These are phyloP conservation scores for Ogataea trehalophila DNA, from an alignment of 805 yeast genomes.

Conservation along the genomic window DNA sequence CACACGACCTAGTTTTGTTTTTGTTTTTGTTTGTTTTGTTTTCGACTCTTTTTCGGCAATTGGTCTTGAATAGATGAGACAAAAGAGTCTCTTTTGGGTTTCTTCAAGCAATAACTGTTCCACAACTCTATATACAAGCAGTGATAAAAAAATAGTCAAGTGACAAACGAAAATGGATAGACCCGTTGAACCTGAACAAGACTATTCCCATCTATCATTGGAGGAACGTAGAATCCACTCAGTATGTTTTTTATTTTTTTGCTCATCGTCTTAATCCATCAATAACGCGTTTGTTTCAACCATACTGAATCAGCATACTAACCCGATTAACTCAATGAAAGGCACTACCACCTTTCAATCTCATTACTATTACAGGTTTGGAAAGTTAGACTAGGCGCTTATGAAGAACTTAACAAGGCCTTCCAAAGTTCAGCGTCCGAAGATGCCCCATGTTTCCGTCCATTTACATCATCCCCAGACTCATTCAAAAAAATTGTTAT, in stretches of 20 bases:
- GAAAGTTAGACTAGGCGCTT: conserved; percentile 83
- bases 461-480: conserved; percentile 49
- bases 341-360: not conserved
- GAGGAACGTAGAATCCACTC: conserved; percentile 64
- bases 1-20: too few relatives aligned
- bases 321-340: not conserved
- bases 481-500: conserved; percentile 53
- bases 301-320: not conserved
- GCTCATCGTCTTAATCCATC: too few relatives aligned
- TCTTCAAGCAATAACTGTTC: too few relatives aligned
- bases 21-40: too few relatives aligned
- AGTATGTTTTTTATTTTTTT: conserved; percentile 28
- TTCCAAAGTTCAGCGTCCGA: conserved; percentile 53
- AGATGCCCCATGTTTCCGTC: conserved; percentile 49
- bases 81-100: too few relatives aligned
- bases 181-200: conserved; percentile 42
- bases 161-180: not conserved
- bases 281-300: not conserved
- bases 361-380: conserved; percentile 40
- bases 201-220: conserved; percentile 57
- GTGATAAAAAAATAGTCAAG: too few relatives aligned
- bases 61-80: too few relatives aligned
- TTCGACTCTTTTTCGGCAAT: too few relatives aligned
- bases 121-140: too few relatives aligned
- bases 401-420: conserved; percentile 53